phyloP scores from a whole-genome alignment of 2,329 filamentous ascomycete species.

The Niveomyces coronatus region DNA sequence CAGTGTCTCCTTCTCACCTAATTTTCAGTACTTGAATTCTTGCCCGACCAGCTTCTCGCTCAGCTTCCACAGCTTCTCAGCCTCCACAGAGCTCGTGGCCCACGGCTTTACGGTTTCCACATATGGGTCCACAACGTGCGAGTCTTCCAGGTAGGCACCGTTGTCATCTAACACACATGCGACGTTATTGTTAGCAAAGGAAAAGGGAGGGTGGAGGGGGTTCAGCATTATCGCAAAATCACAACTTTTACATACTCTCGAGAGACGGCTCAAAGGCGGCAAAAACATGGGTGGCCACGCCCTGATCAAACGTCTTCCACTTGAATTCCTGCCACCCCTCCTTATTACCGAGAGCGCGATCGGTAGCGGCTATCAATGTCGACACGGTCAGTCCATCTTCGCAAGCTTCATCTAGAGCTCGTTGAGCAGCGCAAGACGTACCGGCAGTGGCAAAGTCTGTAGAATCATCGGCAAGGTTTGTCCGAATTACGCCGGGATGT shows the following conservation, averaged over 20 bases:
- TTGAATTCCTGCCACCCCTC: slow-evolving; percentile 15
- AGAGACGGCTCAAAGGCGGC: slow-evolving; percentile 28
- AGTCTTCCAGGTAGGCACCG: slow-evolving; percentile 22
- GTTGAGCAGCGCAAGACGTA: too few relatives aligned
- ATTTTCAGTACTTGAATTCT: slow-evolving; percentile 23
- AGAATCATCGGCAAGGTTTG: slow-evolving; percentile 1
- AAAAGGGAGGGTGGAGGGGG: too few relatives aligned
- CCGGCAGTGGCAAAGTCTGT: not conserved
- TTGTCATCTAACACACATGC: too few relatives aligned
- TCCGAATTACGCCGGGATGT: slow-evolving; percentile 16
- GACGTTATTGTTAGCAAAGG: too few relatives aligned
- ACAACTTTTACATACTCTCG: slow-evolving; percentile 14
- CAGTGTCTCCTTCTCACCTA: too few relatives aligned
- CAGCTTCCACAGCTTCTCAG: slow-evolving; percentile 34
- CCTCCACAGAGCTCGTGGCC: slow-evolving; percentile 23
- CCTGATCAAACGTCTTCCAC: slow-evolving; percentile 17
- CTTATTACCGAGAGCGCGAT: slow-evolving; percentile 15
- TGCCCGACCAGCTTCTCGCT: slow-evolving; percentile 36
- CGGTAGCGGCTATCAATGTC: slow-evolving; percentile 14
- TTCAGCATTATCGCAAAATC: too few relatives aligned
- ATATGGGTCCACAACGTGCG: slow-evolving; percentile 22
- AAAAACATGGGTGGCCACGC: slow-evolving; percentile 24
- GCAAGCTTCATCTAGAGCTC: too few relatives aligned
- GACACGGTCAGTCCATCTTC: too few relatives aligned
- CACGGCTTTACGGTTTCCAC: slow-evolving; percentile 20